A percentile compares a stretch with the other conserved stretches of the same genome.
phyloP scores from a whole-genome alignment of 208 protist species.

The Wallacemonas sp. region DNA sequence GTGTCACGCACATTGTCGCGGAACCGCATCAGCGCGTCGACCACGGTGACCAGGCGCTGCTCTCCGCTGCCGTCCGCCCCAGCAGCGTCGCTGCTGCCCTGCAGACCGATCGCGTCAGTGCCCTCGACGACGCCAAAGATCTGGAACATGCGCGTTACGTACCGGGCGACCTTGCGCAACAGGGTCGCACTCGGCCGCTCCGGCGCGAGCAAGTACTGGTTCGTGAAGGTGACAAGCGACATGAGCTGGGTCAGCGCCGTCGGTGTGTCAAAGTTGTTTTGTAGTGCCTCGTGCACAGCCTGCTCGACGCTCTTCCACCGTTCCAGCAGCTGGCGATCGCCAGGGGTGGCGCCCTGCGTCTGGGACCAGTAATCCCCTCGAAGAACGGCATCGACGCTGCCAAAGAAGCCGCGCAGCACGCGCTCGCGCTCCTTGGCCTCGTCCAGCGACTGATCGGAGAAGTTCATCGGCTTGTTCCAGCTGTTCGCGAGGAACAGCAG shows the following conservation, averaged over 20 bases:
- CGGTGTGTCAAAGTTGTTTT: constrained; percentile 95
- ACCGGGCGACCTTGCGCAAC: constrained; percentile 70
- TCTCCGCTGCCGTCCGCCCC: constrained; percentile 10
- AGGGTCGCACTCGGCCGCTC: constrained; percentile 59
- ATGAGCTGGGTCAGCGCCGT: constrained; percentile 66
- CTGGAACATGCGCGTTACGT: constrained; percentile 91
- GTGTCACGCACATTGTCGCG: constrained; percentile 66
- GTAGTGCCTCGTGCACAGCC: constrained; percentile 82
- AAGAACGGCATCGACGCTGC: constrained; percentile 60
- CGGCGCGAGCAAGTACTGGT: constrained; percentile 78
- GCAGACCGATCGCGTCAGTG: constrained; percentile 63
- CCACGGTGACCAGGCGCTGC: constrained; percentile 38
- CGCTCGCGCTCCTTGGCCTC: constrained; percentile 81
- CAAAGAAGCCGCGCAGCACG: constrained; percentile 83
- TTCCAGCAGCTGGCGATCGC: constrained; percentile 53
- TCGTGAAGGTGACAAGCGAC: constrained; percentile 73
- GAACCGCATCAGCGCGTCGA: constrained; percentile 75
- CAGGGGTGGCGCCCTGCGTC: constrained; percentile 43
- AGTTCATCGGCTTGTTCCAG: constrained; percentile 93
- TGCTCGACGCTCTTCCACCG: constrained; percentile 45
- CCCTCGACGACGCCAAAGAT: constrained; percentile 92
- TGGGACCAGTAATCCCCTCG: constrained; percentile 39
- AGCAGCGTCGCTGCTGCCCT: constrained; percentile 14
- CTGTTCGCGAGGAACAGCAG: constrained; percentile 94
- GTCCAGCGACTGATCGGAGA: constrained; percentile 90